Conservation (phyloP, 164 flowering plant species). For the Annona cherimola region DNA sequence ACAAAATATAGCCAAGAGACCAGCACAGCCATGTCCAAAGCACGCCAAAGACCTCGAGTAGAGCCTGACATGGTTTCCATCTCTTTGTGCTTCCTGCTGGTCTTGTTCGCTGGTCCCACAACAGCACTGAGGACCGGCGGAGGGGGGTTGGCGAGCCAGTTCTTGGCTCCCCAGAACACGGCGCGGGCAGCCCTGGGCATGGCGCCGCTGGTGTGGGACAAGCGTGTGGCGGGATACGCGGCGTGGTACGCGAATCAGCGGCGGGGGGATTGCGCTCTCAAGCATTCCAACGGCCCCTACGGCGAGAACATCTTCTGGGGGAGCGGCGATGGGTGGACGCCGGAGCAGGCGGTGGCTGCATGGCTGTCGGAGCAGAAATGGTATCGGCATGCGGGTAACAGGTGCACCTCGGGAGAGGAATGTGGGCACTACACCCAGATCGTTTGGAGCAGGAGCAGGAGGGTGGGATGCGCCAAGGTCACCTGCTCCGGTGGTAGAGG, state of each 20-base stretch:
- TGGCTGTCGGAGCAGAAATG: slow-evolving; percentile 51
- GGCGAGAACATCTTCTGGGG: slow-evolving; percentile 90
- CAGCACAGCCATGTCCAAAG: neutral
- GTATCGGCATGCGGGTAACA: slow-evolving; percentile 33
- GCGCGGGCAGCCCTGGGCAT: slow-evolving; percentile 31
- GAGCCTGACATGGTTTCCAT: slow-evolving; percentile 6
- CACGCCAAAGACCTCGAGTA: neutral
- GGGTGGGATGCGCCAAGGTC: slow-evolving; percentile 61
- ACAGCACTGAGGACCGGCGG: neutral
- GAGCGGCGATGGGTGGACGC: slow-evolving; percentile 46
- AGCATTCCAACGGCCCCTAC: slow-evolving; percentile 62
- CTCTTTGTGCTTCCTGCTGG: slow-evolving; percentile 1
- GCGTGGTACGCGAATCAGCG: slow-evolving; percentile 37
- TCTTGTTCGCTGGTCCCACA: slow-evolving; percentile 6
- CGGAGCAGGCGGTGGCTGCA: slow-evolving; percentile 40
- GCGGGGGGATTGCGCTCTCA: slow-evolving; percentile 38
- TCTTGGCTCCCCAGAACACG: slow-evolving; percentile 50
- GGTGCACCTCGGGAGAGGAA: slow-evolving; percentile 27
- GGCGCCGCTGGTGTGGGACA: slow-evolving; percentile 52
- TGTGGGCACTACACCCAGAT: slow-evolving; percentile 81
- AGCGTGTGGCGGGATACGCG: slow-evolving; percentile 40
- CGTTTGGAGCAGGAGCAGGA: slow-evolving; percentile 43
- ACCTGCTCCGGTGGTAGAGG: slow-evolving; percentile 35
- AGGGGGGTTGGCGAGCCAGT: slow-evolving; percentile 21
- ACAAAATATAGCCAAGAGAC: neutral